These are phyloP conservation scores for Phlebiopsis flavidoalba DNA, from an alignment of 768 basidiomycete species.

Conservation along the genomic window DNA sequence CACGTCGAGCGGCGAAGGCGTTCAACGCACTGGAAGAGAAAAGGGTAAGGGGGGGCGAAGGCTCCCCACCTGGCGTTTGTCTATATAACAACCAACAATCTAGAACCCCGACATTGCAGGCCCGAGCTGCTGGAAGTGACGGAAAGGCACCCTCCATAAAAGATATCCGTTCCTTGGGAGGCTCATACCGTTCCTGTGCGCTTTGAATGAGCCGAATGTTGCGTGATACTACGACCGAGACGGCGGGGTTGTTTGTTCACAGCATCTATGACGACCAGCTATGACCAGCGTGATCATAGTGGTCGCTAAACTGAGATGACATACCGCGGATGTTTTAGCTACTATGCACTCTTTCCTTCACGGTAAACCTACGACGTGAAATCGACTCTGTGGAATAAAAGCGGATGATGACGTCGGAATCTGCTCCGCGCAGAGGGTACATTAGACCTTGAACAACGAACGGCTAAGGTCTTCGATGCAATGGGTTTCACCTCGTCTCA, in stretches of 20 bases:
- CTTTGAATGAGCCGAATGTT: not conserved
- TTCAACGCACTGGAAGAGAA: constrained; percentile 7
- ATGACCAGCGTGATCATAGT: not conserved
- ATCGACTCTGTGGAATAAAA: no score
- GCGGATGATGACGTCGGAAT: no score
- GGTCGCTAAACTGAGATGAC: not conserved
- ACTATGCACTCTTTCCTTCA: not conserved
- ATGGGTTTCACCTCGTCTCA: not conserved
- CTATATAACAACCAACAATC: not conserved
- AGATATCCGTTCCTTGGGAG: not conserved
- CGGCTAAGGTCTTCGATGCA: not conserved
- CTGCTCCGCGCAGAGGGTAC: not conserved
- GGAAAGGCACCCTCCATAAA: not conserved
- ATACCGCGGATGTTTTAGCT: not conserved
- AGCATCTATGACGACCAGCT: not conserved
- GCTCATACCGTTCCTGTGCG: not conserved
- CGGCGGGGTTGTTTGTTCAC: not conserved
- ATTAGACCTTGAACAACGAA: not conserved
- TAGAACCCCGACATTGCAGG: not conserved
- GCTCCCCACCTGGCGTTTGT: not conserved
- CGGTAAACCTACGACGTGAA: not conserved
- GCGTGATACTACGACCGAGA: not conserved
- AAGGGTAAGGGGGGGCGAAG: not conserved
- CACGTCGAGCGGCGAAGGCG: constrained; percentile 10
- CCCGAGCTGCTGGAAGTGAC: not conserved